Evolutionary conservation across 2,329 filamentous ascomycete species (phyloP).

Genomic region (Epicoccum nigrum): DNA sequence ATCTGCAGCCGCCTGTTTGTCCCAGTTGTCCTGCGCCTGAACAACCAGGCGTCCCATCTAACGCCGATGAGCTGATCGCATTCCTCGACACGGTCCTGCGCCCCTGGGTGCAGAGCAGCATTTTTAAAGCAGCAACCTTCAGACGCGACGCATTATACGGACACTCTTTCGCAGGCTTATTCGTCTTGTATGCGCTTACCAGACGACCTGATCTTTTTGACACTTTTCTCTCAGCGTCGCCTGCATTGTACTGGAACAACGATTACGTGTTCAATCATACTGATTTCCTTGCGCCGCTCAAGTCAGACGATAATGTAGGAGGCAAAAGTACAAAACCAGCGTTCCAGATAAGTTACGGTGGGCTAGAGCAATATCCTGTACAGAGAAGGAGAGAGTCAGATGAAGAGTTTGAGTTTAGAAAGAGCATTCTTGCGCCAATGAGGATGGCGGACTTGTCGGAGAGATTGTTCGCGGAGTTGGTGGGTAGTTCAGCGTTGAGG

Average conservation of each 20-base stretch:
- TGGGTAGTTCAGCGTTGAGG: constrained; percentile 29
- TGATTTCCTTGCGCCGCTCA: constrained; percentile 31
- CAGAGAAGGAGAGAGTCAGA: constrained; percentile 36
- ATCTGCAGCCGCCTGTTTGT: constrained; percentile 42
- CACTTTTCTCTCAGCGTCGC: constrained; percentile 54
- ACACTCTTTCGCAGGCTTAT: constrained; percentile 59
- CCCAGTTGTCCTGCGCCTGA: constrained; percentile 32
- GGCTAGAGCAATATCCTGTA: constrained; percentile 34
- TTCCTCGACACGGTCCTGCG: constrained; percentile 53
- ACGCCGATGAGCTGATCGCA: constrained; percentile 54
- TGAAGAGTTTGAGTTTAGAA: constrained; percentile 33
- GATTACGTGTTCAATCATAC: constrained; percentile 45
- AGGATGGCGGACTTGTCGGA: constrained; percentile 32
- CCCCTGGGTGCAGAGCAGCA: constrained; percentile 38
- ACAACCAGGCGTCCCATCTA: constrained; percentile 47
- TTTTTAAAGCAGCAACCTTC: constrained; percentile 41
- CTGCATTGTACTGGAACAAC: constrained; percentile 57
- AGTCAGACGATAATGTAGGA: neutral
- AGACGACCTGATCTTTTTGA: constrained; percentile 52
- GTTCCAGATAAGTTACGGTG: constrained; percentile 41
- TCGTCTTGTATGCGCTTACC: constrained; percentile 54
- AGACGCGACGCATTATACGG: constrained; percentile 55
- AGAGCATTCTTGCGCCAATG: constrained; percentile 31
- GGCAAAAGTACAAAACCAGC: constrained; percentile 32
- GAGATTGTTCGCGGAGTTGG: constrained; percentile 32